Evolutionary conservation across 345 rosid genomes (phyloP).

Genomic region (Bruguiera sexangula): DNA sequence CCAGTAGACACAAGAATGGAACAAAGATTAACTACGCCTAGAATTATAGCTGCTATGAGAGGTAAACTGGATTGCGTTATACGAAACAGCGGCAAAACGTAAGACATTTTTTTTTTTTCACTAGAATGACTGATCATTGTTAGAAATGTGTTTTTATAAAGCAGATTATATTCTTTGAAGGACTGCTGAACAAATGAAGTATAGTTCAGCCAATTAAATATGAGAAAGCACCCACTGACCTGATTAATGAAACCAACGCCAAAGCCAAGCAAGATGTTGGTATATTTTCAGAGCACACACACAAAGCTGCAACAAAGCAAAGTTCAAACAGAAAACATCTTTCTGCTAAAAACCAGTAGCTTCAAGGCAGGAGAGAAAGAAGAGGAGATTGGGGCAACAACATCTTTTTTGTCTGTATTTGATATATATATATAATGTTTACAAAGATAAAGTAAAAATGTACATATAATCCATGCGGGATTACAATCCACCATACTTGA

Average conservation of each 20-base stretch:
- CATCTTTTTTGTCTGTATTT: too few relatives aligned
- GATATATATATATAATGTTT: too few relatives aligned
- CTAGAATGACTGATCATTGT: too few relatives aligned
- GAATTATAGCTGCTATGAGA: conserved; percentile 55
- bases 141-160: neutral
- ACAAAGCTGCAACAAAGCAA: too few relatives aligned
- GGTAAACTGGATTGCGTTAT: conserved; percentile 48
- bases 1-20: conserved; percentile 53
- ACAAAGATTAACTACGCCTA: conserved; percentile 64
- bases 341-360: too few relatives aligned
- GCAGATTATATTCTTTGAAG: neutral
- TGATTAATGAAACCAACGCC: conserved; percentile 92
- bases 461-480: too few relatives aligned
- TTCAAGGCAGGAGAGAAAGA: too few relatives aligned
- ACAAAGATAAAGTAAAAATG: too few relatives aligned
- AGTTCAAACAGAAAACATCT: too few relatives aligned
- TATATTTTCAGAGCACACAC: too few relatives aligned
- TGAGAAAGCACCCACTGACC: conserved; percentile 26
- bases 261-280: conserved; percentile 58
- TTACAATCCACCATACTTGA: too few relatives aligned
- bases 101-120: neutral
- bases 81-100: neutral
- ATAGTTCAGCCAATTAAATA: neutral
- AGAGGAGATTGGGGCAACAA: too few relatives aligned
- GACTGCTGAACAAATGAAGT: neutral